A percentile compares a stretch with the other conserved stretches of the same genome.
These are phyloP conservation scores for Ascochyta koolunga DNA, from an alignment of 2,329 filamentous ascomycete genomes.

Conservation along the genomic window DNA sequence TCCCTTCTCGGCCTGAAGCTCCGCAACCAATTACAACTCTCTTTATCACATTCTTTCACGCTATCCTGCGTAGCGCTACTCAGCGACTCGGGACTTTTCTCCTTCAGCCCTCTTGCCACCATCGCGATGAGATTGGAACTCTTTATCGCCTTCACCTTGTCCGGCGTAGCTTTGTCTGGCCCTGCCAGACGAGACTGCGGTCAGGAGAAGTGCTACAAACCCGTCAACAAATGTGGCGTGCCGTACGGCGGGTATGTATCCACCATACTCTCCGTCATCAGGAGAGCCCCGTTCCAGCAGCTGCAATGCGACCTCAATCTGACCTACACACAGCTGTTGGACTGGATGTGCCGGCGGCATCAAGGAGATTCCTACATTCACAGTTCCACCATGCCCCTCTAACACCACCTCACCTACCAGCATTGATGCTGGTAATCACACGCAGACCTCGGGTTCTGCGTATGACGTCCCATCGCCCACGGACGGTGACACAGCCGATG, in stretches of 20 bases:
- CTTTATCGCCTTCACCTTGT: background rate
- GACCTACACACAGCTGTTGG: conserved; percentile 8
- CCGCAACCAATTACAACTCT: background rate
- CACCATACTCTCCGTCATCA: background rate
- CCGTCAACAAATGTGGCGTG: conserved; percentile 27
- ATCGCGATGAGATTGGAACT: background rate
- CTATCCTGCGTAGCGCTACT: background rate
- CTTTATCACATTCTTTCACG: background rate
- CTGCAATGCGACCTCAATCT: background rate
- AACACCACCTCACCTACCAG: background rate
- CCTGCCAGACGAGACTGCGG: conserved; percentile 28
- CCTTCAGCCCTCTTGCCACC: background rate
- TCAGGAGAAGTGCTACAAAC: conserved; percentile 22
- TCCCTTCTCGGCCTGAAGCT: background rate
- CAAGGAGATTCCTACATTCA: conserved; percentile 13
- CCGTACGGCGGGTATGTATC: conserved; percentile 28
- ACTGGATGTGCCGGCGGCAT: conserved; percentile 14
- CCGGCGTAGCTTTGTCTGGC: conserved; percentile 10
- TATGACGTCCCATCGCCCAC: background rate
- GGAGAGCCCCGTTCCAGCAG: too few relatives aligned
- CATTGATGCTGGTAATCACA: background rate
- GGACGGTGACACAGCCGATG: background rate
- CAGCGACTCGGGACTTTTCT: background rate
- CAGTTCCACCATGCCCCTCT: background rate
- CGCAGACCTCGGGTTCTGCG: background rate